Conservation (phyloP, 192 early-diverging fungal genomes). For the Rhizoclosmatium sp. region DNA sequence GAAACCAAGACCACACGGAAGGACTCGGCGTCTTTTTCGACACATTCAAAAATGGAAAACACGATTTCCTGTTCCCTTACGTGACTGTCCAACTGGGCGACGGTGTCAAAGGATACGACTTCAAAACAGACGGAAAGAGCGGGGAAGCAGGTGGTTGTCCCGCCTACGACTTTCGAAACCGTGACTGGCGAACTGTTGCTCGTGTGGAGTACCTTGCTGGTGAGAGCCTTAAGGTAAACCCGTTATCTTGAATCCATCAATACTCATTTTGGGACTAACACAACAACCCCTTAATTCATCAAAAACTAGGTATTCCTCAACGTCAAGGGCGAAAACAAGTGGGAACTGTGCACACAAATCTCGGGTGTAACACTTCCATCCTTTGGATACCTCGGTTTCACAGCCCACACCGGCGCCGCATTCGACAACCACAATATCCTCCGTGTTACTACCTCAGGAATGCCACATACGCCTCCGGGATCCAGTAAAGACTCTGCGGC, state of each 20-base stretch:
- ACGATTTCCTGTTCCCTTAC: conserved; percentile 73
- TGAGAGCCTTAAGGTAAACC: conserved; percentile 56
- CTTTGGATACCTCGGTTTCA: conserved; percentile 85
- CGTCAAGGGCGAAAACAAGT: conserved; percentile 68
- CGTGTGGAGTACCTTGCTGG: conserved; percentile 77
- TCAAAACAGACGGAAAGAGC: conserved; percentile 78
- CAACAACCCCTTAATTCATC: conserved; percentile 50
- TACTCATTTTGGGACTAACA: conserved; percentile 52
- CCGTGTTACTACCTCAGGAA: conserved; percentile 37
- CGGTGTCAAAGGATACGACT: conserved; percentile 82
- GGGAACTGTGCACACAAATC: conserved; percentile 83
- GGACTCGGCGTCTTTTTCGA: conserved; percentile 97
- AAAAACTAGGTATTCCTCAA: conserved; percentile 55
- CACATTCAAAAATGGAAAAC: conserved; percentile 86
- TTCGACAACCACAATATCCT: conserved; percentile 48
- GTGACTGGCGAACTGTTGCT: conserved; percentile 64
- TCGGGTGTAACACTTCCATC: conserved; percentile 76
- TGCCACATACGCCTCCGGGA: conserved; percentile 32
- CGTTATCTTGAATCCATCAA: conserved; percentile 45
- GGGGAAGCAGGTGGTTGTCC: conserved; percentile 64
- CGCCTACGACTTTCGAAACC: conserved; percentile 75
- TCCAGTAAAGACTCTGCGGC: too few species aligned
- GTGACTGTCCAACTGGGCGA: conserved; percentile 92
- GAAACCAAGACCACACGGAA: conserved; percentile 80
- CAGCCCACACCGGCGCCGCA: conserved; percentile 91